These are phyloP conservation scores for Alternaria gansuensis DNA, from an alignment of 2,329 filamentous ascomycete genomes.

Conservation along the genomic window DNA sequence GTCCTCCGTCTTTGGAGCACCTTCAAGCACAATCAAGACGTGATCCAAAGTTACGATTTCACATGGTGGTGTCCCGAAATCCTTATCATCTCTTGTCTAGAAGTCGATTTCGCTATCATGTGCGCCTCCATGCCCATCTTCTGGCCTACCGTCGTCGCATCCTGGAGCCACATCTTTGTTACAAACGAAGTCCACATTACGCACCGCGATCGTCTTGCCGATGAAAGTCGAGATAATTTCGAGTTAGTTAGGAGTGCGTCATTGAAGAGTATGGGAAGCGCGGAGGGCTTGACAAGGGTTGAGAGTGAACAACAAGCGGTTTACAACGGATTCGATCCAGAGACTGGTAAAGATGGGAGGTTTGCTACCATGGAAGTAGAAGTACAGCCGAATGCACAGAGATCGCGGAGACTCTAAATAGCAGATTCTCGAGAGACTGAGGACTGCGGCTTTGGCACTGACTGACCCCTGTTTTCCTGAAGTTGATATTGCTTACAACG, in stretches of 20 bases:
- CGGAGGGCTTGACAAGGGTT: slow-evolving; percentile 32
- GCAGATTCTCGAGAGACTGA: background rate
- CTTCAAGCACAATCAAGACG: slow-evolving; percentile 28
- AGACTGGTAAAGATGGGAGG: slow-evolving; percentile 12
- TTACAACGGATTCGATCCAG: slow-evolving; percentile 25
- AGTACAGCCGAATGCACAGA: slow-evolving; percentile 15
- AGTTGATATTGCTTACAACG: background rate
- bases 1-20: slow-evolving; percentile 43
- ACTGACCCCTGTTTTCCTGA: background rate
- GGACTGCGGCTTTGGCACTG: background rate
- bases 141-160: slow-evolving; percentile 46
- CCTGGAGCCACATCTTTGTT: slow-evolving; percentile 46
- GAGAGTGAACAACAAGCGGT: slow-evolving; percentile 16
- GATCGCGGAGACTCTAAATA: slow-evolving; percentile 4
- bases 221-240: slow-evolving; percentile 22
- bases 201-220: slow-evolving; percentile 31
- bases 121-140: slow-evolving; percentile 52
- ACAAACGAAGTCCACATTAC: slow-evolving; percentile 47
- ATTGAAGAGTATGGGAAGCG: slow-evolving; percentile 35
- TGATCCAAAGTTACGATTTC: slow-evolving; percentile 37
- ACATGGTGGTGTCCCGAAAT: slow-evolving; percentile 45
- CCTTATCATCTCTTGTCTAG: slow-evolving; percentile 45
- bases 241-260: slow-evolving; percentile 33
- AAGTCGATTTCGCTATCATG: slow-evolving; percentile 50
- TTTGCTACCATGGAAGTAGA: slow-evolving; percentile 18